phyloP scores from a whole-genome alignment of 2,329 filamentous ascomycete genomes.

The Phoma sp. region DNA sequence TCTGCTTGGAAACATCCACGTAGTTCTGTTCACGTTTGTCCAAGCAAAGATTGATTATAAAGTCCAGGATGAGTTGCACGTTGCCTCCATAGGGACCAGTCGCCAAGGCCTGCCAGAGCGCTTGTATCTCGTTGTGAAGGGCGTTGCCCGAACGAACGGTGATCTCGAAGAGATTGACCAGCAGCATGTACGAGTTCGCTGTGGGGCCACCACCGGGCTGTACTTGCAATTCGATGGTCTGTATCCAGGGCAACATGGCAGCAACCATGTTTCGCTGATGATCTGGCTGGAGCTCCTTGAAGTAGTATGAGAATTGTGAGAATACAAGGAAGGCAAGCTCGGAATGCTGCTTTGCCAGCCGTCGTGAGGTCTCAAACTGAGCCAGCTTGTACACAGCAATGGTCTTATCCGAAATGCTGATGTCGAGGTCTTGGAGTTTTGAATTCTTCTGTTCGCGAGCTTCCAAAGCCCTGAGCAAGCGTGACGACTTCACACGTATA shows the following conservation, averaged over 20 bases:
- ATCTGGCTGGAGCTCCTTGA: conserved; percentile 81
- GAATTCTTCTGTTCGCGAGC: conserved; percentile 83
- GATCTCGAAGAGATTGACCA: conserved; percentile 94
- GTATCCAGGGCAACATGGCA: conserved; percentile 94
- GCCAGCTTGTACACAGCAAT: conserved; percentile 97
- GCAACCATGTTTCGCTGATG: conserved; percentile 94
- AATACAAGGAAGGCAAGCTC: conserved; percentile 93
- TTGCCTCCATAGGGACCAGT: conserved; percentile 93
- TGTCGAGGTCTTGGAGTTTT: conserved; percentile 95
- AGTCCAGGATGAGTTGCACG: conserved; percentile 91
- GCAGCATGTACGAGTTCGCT: conserved; percentile 88
- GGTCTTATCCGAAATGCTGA: conserved; percentile 97
- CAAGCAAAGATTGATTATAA: conserved; percentile 91
- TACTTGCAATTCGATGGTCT: conserved; percentile 88
- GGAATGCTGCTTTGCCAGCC: conserved; percentile 84
- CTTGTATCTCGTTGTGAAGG: conserved; percentile 95
- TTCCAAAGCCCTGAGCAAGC: conserved; percentile 80
- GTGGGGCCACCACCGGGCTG: conserved; percentile 92
- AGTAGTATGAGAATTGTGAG: conserved; percentile 92
- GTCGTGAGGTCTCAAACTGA: conserved; percentile 94
- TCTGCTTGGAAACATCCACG: conserved; percentile 96
- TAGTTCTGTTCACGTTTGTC: conserved; percentile 97
- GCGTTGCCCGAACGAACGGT: conserved; percentile 89
- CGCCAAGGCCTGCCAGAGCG: conserved; percentile 93
- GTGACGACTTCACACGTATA: conserved; percentile 85